phyloP scores from a whole-genome alignment of 768 basidiomycete species.

The Suillus brevipes region DNA sequence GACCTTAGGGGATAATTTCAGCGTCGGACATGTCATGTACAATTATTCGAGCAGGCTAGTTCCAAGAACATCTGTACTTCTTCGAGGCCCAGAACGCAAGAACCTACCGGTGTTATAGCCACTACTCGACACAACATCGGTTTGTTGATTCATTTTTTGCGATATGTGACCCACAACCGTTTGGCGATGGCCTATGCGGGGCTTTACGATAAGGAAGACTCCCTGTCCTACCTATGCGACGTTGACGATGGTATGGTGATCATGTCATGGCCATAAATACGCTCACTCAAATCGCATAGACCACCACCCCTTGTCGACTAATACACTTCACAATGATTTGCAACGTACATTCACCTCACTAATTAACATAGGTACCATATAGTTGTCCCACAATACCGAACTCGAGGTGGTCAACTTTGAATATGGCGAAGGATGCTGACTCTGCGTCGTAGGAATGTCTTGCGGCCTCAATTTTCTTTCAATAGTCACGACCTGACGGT shows the following conservation, averaged over 20 bases:
- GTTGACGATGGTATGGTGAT: slow-evolving; percentile 39
- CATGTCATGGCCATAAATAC: background rate
- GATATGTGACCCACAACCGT: slow-evolving; percentile 27
- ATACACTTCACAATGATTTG: slow-evolving; percentile 12
- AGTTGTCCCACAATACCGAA: slow-evolving; percentile 16
- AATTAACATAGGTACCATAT: slow-evolving; percentile 17
- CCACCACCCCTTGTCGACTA: slow-evolving; percentile 44
- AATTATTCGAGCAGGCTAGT: no score
- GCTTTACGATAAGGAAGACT: slow-evolving; percentile 42
- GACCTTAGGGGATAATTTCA: no score
- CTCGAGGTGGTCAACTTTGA: slow-evolving; percentile 37
- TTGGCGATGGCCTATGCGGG: slow-evolving; percentile 30
- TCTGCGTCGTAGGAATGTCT: slow-evolving; percentile 38
- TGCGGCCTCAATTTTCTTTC: slow-evolving; percentile 37
- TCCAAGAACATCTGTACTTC: slow-evolving; percentile 14
- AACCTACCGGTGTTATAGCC: slow-evolving; percentile 37
- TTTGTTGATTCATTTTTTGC: background rate
- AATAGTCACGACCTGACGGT: slow-evolving; percentile 32
- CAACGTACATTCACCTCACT: background rate
- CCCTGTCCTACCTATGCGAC: slow-evolving; percentile 37
- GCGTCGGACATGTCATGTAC: no score
- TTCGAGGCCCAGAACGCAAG: slow-evolving; percentile 22
- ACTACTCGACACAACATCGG: slow-evolving; percentile 33
- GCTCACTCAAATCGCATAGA: slow-evolving; percentile 20
- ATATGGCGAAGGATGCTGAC: slow-evolving; percentile 35